Conservation (phyloP, 2,329 filamentous ascomycete genomes). For the Ophiostoma populinum region DNA sequence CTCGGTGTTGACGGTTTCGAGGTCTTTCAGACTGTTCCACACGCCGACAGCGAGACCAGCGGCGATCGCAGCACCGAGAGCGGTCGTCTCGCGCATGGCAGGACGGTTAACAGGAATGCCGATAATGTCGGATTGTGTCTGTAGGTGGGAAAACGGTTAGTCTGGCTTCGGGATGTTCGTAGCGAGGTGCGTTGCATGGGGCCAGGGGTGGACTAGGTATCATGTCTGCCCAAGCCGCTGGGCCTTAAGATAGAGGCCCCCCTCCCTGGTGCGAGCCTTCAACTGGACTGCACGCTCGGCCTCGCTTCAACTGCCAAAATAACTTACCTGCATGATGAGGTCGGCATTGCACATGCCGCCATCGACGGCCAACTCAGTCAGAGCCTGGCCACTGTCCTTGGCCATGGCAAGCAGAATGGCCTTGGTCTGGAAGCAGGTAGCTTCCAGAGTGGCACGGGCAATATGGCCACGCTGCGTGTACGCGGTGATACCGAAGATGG, state of each 20-base stretch:
- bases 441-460: constrained; percentile 75
- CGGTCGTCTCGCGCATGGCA: constrained; percentile 78
- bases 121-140: constrained; percentile 74
- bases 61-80: constrained; percentile 74
- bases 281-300: no score
- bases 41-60: constrained; percentile 69
- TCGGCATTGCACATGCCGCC: constrained; percentile 81
- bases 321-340: constrained; percentile 51
- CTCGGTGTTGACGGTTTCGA: constrained; percentile 53
- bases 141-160: no score
- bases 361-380: constrained; percentile 64
- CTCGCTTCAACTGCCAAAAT: no score
- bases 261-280: no score
- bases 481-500: constrained; percentile 72
- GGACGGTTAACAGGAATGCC: constrained; percentile 69
- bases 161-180: no score
- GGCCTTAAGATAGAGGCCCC: no score
- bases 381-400: constrained; percentile 59
- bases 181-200: no score
- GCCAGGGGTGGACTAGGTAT: no score
- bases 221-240: no score
- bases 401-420: constrained; percentile 87
- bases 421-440: constrained; percentile 82
- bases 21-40: constrained; percentile 58
- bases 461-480: constrained; percentile 77